A percentile compares a stretch with the other conserved stretches of the same genome.
Evolutionary conservation across 31 red algal genomes (phyloP).

Genomic region (Porphyra umbilicalis): DNA sequence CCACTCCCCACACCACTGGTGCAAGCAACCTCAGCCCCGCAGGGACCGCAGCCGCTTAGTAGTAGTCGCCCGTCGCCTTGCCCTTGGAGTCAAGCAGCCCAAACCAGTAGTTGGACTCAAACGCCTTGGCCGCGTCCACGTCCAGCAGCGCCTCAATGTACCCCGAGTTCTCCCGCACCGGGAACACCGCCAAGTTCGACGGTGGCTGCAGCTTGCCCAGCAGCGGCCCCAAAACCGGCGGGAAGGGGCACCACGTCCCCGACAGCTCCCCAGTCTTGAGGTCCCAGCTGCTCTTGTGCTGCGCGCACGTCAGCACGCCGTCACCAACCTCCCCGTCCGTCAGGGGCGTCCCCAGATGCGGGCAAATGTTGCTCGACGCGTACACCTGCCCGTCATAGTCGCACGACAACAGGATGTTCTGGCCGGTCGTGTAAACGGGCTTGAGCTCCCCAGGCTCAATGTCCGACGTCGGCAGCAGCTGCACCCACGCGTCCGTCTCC

Average conservation of each 20-base stretch:
- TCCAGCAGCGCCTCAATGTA: conserved; percentile 83
- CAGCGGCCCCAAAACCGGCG: conserved; percentile 80
- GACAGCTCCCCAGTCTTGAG: conserved; percentile 71
- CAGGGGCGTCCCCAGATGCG: conserved; percentile 84
- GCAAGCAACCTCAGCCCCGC: conserved; percentile 2
- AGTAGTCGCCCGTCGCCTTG: conserved; percentile 87
- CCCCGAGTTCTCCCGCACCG: conserved; percentile 77
- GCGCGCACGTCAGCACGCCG: conserved; percentile 76
- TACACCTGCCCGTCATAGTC: conserved; percentile 94
- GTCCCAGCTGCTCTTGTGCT: conserved; percentile 85
- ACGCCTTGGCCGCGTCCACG: conserved; percentile 55
- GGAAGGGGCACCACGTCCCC: conserved; percentile 89
- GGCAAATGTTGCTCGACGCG: conserved; percentile 78
- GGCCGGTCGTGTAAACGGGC: conserved; percentile 56
- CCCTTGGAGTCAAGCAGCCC: conserved; percentile 88
- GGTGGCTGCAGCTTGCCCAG: conserved; percentile 74
- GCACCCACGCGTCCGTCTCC: conserved; percentile 92
- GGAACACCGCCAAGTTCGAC: conserved; percentile 52
- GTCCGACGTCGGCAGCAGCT: conserved; percentile 60
- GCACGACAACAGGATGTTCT: conserved; percentile 72
- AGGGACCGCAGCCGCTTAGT: conserved; percentile 9
- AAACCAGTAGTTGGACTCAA: conserved; percentile 87
- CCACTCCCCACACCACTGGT: too few relatives aligned
- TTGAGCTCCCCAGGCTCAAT: conserved; percentile 78
- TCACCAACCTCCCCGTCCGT: conserved; percentile 67